Conservation (phyloP, 345 rosid genomes). For the Acer saccharum region DNA sequence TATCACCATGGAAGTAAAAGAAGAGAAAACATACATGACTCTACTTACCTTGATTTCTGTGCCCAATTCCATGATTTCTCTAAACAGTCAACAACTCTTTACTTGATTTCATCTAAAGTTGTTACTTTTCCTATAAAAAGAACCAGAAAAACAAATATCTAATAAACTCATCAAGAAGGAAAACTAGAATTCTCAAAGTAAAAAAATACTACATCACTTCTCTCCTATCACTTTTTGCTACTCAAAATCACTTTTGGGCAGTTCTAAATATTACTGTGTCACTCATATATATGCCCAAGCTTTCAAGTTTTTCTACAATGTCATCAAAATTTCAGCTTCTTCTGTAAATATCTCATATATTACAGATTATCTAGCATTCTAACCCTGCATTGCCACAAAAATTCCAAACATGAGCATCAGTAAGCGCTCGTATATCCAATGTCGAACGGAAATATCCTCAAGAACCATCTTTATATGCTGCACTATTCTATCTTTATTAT, state of each 20-base stretch:
- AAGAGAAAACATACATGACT: not conserved
- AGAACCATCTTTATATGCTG: not conserved
- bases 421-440: not conserved
- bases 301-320: not conserved
- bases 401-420: not conserved
- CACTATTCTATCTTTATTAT: conserved; percentile 13
- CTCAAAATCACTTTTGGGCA: no score
- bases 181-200: not conserved
- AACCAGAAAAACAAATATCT: not conserved
- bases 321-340: not conserved
- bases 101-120: conserved; percentile 3
- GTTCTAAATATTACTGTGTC: not conserved
- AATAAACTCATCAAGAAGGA: not conserved
- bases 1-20: not conserved
- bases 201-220: not conserved
- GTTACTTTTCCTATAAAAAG: conserved; percentile 10
- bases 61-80: not conserved
- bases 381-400: not conserved
- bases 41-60: not conserved
- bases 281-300: not conserved
- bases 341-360: not conserved
- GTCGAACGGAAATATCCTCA: conserved; percentile 11
- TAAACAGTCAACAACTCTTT: conserved; percentile 15
- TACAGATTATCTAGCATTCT: not conserved
- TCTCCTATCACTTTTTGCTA: no score